Evolutionary conservation across 305 asterid species (phyloP).

Genomic region (Lippia alba): DNA sequence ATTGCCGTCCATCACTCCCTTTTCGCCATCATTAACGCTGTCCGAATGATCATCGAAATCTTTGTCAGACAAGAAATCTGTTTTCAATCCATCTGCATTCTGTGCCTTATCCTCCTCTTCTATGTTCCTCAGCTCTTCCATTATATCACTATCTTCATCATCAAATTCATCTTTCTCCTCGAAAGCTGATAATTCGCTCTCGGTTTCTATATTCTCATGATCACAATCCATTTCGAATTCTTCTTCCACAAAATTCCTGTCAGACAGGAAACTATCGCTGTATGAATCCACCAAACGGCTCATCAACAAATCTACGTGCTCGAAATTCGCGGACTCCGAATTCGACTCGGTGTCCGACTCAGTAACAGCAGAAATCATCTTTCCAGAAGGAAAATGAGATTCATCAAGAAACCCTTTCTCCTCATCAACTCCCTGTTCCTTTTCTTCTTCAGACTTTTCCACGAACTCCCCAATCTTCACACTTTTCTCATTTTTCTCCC

Average conservation of each 20-base stretch:
- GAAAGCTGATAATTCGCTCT: constrained; percentile 39
- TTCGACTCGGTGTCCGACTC: constrained; percentile 37
- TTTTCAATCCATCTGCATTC: constrained; percentile 12
- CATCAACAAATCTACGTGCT: constrained; percentile 40
- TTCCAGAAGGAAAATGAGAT: constrained; percentile 28
- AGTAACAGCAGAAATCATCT: constrained; percentile 21
- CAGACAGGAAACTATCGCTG: constrained; percentile 61
- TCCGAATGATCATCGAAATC: constrained; percentile 46
- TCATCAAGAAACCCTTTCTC: constrained; percentile 33
- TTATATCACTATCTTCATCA: constrained; percentile 48
- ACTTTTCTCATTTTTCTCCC: constrained; percentile 8
- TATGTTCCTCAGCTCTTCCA: constrained; percentile 48
- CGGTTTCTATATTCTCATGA: constrained; percentile 32
- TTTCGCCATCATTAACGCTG: constrained; percentile 1
- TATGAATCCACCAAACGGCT: constrained; percentile 46
- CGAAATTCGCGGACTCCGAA: constrained; percentile 42
- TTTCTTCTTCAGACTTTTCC: constrained; percentile 22
- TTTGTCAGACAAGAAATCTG: constrained; percentile 46
- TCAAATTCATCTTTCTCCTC: constrained; percentile 43
- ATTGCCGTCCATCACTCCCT: constrained; percentile 23
- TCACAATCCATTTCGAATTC: too few species aligned
- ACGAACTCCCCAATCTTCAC: constrained; percentile 14
- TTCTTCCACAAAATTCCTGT: constrained; percentile 52
- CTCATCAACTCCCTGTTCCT: constrained; percentile 4
- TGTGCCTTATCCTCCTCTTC: constrained; percentile 41